These are phyloP conservation scores for Brettanomyces custersianus DNA, from an alignment of 805 yeast species.

Conservation along the genomic window DNA sequence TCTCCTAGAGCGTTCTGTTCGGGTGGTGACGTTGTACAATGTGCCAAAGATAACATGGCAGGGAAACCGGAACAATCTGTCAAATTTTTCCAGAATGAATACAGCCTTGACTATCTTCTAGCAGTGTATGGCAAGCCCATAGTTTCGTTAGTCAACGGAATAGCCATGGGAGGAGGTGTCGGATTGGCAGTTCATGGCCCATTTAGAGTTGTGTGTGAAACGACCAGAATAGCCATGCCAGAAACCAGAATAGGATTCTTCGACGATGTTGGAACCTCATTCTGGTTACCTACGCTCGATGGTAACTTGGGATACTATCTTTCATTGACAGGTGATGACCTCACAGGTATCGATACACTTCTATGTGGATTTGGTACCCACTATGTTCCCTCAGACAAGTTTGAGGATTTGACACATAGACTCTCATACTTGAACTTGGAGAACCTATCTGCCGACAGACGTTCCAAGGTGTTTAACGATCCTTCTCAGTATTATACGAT, in stretches of 20 bases:
- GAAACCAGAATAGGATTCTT: slow-evolving; percentile 94
- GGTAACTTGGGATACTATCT: slow-evolving; percentile 78
- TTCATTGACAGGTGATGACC: slow-evolving; percentile 76
- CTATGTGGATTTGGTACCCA: slow-evolving; percentile 86
- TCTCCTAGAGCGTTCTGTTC: slow-evolving; percentile 79
- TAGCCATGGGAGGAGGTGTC: slow-evolving; percentile 97
- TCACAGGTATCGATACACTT: slow-evolving; percentile 75
- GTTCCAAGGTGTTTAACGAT: slow-evolving; percentile 12
- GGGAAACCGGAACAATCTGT: slow-evolving; percentile 41
- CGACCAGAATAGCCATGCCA: slow-evolving; percentile 93
- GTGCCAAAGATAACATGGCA: slow-evolving; percentile 50
- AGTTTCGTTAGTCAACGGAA: slow-evolving; percentile 81
- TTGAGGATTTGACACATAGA: slow-evolving; percentile 54
- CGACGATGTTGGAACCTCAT: slow-evolving; percentile 93
- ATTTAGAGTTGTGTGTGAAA: slow-evolving; percentile 88
- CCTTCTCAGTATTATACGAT: slow-evolving; percentile 39
- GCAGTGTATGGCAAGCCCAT: slow-evolving; percentile 84
- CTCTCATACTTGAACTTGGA: slow-evolving; percentile 46
- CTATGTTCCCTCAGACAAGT: slow-evolving; percentile 60
- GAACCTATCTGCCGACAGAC: slow-evolving; percentile 12
- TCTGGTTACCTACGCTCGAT: slow-evolving; percentile 76
- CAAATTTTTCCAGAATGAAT: slow-evolving; percentile 70
- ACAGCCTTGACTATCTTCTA: slow-evolving; percentile 67
- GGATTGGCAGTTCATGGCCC: slow-evolving; percentile 88
- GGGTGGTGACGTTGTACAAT: slow-evolving; percentile 89